Conservation (phyloP, 2,329 filamentous ascomycete species). For the Hirsutella rhossiliensis region DNA sequence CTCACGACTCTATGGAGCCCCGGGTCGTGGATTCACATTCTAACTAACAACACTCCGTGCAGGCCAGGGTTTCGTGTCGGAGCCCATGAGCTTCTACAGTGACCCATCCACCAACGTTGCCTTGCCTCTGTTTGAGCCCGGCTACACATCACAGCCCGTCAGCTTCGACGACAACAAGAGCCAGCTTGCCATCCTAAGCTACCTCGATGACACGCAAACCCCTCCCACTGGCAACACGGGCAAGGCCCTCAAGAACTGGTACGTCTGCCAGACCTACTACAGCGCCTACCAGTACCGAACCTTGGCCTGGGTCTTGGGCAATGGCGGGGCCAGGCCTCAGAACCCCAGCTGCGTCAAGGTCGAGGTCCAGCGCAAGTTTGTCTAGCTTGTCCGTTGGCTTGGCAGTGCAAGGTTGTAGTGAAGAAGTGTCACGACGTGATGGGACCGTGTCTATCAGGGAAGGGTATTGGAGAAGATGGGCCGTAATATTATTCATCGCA, state of each 20-base stretch:
- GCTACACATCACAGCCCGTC: conserved; percentile 10
- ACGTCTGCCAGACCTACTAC: conserved; percentile 9
- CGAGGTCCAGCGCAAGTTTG: conserved; percentile 9
- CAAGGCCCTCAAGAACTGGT: conserved; percentile 8
- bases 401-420: too few species aligned
- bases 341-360: conserved; percentile 12
- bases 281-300: conserved; percentile 7
- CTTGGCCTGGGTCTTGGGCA: conserved; percentile 8
- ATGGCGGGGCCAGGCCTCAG: conserved; percentile 7
- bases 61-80: conserved; percentile 1
- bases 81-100: conserved; percentile 7
- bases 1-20: background rate
- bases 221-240: conserved; percentile 1
- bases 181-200: conserved; percentile 6
- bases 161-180: conserved; percentile 9
- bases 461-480: too few species aligned
- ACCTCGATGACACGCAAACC: conserved; percentile 7
- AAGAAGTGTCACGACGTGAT: too few species aligned
- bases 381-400: background rate
- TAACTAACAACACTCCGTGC: background rate
- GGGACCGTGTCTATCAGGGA: too few species aligned
- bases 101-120: conserved; percentile 12
- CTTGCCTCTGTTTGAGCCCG: conserved; percentile 8
- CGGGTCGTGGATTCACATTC: background rate
- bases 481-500: too few species aligned